These are phyloP conservation scores for Paspalum notatum DNA, from an alignment of 176 grass and related monocot species.

Conservation along the genomic window DNA sequence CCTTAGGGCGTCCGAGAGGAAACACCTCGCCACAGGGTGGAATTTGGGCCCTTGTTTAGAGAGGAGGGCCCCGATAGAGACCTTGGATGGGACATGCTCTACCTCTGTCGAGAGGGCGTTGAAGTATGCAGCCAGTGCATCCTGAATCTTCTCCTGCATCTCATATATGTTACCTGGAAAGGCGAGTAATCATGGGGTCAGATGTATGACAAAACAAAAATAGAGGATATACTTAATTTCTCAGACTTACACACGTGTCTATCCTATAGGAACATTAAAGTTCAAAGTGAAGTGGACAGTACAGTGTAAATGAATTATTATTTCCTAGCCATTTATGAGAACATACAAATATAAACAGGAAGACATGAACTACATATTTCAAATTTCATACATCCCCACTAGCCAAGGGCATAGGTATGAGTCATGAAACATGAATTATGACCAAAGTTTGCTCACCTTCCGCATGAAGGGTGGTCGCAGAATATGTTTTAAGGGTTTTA, in stretches of 20 bases:
- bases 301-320: slow-evolving; percentile 14
- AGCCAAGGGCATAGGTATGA: slow-evolving; percentile 1
- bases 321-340: slow-evolving; percentile 10
- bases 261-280: background rate
- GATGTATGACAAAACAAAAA: background rate
- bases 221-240: background rate
- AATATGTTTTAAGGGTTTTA: slow-evolving; percentile 71
- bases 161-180: slow-evolving; percentile 67
- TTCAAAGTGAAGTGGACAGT: slow-evolving; percentile 5
- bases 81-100: slow-evolving; percentile 81
- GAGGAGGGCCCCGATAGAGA: slow-evolving; percentile 74
- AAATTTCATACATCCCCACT: slow-evolving; percentile 3
- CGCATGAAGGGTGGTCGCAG: slow-evolving; percentile 68
- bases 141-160: slow-evolving; percentile 45
- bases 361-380: background rate
- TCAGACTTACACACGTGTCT: background rate
- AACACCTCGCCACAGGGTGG: slow-evolving; percentile 74
- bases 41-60: slow-evolving; percentile 70
- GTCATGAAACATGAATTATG: background rate
- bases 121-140: slow-evolving; percentile 64
- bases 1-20: slow-evolving; percentile 84
- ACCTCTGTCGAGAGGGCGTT: slow-evolving; percentile 69
- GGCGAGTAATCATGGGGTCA: background rate
- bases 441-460: slow-evolving; percentile 59
- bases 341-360: slow-evolving; percentile 13